phyloP scores from a whole-genome alignment of 2,329 filamentous ascomycete genomes.

The Clarireedia hainanense region DNA sequence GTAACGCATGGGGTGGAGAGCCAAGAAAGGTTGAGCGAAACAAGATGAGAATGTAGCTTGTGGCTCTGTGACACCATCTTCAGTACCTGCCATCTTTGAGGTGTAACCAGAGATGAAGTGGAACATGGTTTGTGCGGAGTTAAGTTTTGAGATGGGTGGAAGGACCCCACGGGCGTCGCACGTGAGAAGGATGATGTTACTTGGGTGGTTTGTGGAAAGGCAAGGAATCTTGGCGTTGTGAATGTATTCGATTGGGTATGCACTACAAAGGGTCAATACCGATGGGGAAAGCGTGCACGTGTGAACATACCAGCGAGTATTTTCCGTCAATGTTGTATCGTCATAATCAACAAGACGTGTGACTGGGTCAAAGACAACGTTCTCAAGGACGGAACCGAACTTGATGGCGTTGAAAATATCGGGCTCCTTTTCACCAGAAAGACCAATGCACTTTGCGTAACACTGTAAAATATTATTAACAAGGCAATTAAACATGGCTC shows the following conservation, averaged over 20 bases:
- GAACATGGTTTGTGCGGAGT: constrained; percentile 96
- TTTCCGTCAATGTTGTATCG: constrained; percentile 89
- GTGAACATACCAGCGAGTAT: constrained; percentile 66
- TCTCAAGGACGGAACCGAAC: constrained; percentile 96
- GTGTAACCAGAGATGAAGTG: constrained; percentile 99
- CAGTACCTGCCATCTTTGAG: constrained; percentile 99
- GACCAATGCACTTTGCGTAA: constrained; percentile 97
- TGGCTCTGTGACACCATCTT: constrained; percentile 93
- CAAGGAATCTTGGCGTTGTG: constrained; percentile 98
- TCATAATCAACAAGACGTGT: constrained; percentile 94
- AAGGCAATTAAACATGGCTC: neutral
- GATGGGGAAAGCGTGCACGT: neutral
- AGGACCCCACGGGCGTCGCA: constrained; percentile 97
- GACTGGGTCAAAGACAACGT: constrained; percentile 91
- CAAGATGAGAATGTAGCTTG: constrained; percentile 98
- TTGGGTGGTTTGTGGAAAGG: constrained; percentile 76
- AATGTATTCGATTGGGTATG: constrained; percentile 99
- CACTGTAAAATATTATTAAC: constrained; percentile 39
- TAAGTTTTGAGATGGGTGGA: constrained; percentile 95
- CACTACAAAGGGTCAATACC: constrained; percentile 31
- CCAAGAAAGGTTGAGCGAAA: constrained; percentile 98
- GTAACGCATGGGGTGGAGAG: constrained; percentile 98
- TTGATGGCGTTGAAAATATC: constrained; percentile 95
- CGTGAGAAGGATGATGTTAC: constrained; percentile 96
- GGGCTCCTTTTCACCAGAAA: constrained; percentile 97